A percentile compares a stretch with the other conserved stretches of the same genome.
Conservation (phyloP, 148 eudicot species). For the Cornus controversa region DNA sequence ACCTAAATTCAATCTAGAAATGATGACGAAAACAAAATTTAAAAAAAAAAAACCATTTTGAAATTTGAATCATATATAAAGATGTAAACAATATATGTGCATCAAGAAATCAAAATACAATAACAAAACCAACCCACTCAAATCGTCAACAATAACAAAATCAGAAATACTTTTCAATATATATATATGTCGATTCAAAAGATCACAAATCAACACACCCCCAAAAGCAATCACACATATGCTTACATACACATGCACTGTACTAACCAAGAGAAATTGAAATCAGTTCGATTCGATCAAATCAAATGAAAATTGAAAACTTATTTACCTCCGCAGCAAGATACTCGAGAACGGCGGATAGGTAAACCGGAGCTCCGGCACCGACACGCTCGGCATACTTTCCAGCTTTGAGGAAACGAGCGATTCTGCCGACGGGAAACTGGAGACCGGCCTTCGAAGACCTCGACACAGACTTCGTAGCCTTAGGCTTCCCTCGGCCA, state of each 20-base stretch:
- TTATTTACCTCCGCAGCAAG: constrained; percentile 30
- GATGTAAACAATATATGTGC: too few species aligned
- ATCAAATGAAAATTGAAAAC: too few species aligned
- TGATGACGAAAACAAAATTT: too few species aligned
- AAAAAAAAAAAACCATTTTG: too few species aligned
- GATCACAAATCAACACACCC: background rate
- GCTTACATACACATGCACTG: background rate
- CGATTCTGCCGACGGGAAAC: constrained; percentile 37
- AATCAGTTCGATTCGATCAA: background rate
- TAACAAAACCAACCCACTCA: too few species aligned
- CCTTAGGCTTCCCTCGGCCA: constrained; percentile 28
- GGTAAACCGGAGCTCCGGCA: constrained; percentile 33
- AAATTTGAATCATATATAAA: too few species aligned
- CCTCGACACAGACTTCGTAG: constrained; percentile 32
- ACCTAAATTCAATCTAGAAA: too few species aligned
- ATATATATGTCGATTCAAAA: background rate
- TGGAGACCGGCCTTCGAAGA: constrained; percentile 36
- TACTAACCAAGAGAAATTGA: too few species aligned
- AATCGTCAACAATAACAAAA: too few species aligned
- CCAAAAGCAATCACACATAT: background rate
- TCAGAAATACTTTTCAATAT: too few species aligned
- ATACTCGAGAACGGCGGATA: constrained; percentile 34
- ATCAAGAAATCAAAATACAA: too few species aligned
- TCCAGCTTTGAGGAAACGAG: constrained; percentile 30
- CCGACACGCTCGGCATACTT: constrained; percentile 33